Percentiles rank a stretch among this genome's conserved stretches.
phyloP scores from a whole-genome alignment of 805 yeast genomes.

The Lachancea kluyveri region DNA sequence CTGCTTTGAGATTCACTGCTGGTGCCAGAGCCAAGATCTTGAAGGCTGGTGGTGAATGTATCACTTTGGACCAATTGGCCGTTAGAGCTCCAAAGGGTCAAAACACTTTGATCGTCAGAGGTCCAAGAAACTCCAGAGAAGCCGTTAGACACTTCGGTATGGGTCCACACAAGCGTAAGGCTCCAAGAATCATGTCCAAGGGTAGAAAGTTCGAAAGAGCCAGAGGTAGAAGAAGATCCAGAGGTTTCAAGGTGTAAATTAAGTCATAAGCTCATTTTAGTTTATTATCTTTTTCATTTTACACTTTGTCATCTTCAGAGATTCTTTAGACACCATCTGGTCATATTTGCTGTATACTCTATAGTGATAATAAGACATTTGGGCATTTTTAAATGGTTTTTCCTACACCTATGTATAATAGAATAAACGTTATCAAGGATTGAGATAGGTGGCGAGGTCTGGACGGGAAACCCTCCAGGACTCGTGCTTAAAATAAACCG shows the following conservation, averaged over 20 bases:
- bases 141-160: slow-evolving; percentile 99
- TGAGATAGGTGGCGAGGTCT: too few relatives aligned
- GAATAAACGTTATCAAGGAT: slow-evolving; percentile 1
- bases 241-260: slow-evolving; percentile 99
- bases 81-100: slow-evolving; percentile 99
- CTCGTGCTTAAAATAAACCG: too few relatives aligned
- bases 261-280: slow-evolving; percentile 15
- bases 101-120: slow-evolving; percentile 97
- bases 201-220: slow-evolving; percentile 99
- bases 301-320: background rate
- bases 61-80: slow-evolving; percentile 99
- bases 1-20: slow-evolving; percentile 99
- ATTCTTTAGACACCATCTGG: too few relatives aligned
- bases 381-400: slow-evolving; percentile 5
- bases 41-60: slow-evolving; percentile 99
- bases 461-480: too few relatives aligned
- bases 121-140: slow-evolving; percentile 98
- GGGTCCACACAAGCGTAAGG: slow-evolving; percentile 99
- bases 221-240: slow-evolving; percentile 98
- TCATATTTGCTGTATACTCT: slow-evolving; percentile 5
- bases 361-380: slow-evolving; percentile 11
- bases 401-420: slow-evolving; percentile 1
- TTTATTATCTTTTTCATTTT: slow-evolving; percentile 5
- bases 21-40: slow-evolving; percentile 96
- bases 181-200: slow-evolving; percentile 94